Percentiles rank a stretch among this genome's conserved stretches.
Conservation (phyloP, 2,329 filamentous ascomycete genomes). For the Hymenotorrendiella dingleyae region DNA sequence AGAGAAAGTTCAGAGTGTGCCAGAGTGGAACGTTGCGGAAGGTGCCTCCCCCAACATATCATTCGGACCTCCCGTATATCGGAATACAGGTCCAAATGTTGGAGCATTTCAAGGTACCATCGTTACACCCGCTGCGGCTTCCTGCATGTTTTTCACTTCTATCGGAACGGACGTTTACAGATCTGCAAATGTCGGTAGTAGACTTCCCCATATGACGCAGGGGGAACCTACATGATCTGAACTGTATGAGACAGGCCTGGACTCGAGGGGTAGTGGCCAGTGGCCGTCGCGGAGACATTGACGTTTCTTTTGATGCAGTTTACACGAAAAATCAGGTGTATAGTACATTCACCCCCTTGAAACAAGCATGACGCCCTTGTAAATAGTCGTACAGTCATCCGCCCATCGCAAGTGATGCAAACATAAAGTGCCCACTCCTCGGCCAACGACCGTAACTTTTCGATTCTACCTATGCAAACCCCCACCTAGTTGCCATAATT, state of each 20-base stretch:
- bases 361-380: slow-evolving; percentile 22
- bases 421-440: slow-evolving; percentile 18
- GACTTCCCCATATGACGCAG: not conserved
- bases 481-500: slow-evolving; percentile 9
- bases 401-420: slow-evolving; percentile 17
- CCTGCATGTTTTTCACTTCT: slow-evolving; percentile 5
- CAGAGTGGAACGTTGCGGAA: slow-evolving; percentile 1
- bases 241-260: not conserved
- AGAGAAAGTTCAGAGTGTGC: too few relatives aligned
- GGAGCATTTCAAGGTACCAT: not conserved
- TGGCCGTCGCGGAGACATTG: slow-evolving; percentile 6
- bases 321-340: slow-evolving; percentile 20
- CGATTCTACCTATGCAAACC: slow-evolving; percentile 28
- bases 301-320: slow-evolving; percentile 13
- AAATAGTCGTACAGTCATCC: slow-evolving; percentile 26
- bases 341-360: slow-evolving; percentile 23
- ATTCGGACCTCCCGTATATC: too few relatives aligned
- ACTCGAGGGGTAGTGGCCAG: not conserved
- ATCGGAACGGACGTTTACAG: slow-evolving; percentile 13
- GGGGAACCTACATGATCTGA: not conserved
- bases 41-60: not conserved
- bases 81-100: too few relatives aligned
- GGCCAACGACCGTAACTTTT: slow-evolving; percentile 22
- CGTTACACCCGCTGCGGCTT: slow-evolving; percentile 5
- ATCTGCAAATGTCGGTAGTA: slow-evolving; percentile 8